These are phyloP conservation scores for Syncephalastrum racemosum DNA, from an alignment of 371 early-diverging fungal genomes.

Conservation along the genomic window DNA sequence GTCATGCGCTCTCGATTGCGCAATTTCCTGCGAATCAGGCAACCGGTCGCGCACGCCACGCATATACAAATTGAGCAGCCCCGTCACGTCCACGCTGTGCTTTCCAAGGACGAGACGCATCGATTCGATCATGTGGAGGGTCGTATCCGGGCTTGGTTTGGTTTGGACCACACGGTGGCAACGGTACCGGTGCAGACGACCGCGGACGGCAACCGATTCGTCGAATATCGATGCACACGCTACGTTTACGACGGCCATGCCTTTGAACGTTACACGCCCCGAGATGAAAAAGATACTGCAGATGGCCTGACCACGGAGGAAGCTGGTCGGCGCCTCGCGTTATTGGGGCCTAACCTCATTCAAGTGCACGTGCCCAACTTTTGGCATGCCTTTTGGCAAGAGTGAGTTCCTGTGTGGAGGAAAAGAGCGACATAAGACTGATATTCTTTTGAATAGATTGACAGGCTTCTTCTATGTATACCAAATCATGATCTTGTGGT, in stretches of 20 bases:
- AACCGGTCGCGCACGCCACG: slow-evolving; percentile 33
- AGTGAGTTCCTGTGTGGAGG: slow-evolving; percentile 26
- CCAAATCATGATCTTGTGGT: slow-evolving; percentile 68
- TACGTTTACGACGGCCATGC: slow-evolving; percentile 47
- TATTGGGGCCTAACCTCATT: slow-evolving; percentile 68
- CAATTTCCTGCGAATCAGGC: slow-evolving; percentile 59
- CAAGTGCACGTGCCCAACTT: slow-evolving; percentile 54
- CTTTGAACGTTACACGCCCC: slow-evolving; percentile 51
- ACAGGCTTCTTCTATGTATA: slow-evolving; percentile 76
- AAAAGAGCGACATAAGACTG: neutral
- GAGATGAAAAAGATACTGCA: slow-evolving; percentile 38
- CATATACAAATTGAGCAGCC: slow-evolving; percentile 61
- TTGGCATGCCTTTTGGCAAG: slow-evolving; percentile 51
- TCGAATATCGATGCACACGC: slow-evolving; percentile 74
- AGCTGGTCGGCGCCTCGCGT: slow-evolving; percentile 47
- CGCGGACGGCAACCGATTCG: slow-evolving; percentile 30
- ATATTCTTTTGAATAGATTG: slow-evolving; percentile 27
- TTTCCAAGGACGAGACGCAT: slow-evolving; percentile 27
- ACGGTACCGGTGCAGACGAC: slow-evolving; percentile 41
- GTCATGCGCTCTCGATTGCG: slow-evolving; percentile 34
- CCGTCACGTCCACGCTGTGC: slow-evolving; percentile 48
- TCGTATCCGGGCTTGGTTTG: slow-evolving; percentile 11
- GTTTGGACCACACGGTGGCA: slow-evolving; percentile 13
- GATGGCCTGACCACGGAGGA: slow-evolving; percentile 46
- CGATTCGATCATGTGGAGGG: slow-evolving; percentile 3